Evolutionary conservation across 2,329 filamentous ascomycete genomes (phyloP).

Genomic region (Aspergillus transmontanensis): DNA sequence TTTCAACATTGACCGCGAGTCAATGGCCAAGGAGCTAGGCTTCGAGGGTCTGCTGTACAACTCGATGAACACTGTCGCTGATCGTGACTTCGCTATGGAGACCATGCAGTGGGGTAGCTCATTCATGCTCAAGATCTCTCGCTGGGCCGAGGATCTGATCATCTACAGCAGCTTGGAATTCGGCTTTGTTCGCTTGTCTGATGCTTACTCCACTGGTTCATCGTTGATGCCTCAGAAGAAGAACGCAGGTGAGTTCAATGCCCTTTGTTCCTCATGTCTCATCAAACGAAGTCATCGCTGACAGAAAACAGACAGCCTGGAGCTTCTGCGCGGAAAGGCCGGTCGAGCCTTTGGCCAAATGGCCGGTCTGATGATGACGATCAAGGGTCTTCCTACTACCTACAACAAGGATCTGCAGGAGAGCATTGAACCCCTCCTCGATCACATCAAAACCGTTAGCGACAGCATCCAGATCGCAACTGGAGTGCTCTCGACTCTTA

Average conservation of each 20-base stretch:
- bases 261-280: no score
- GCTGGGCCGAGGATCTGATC: slow-evolving; percentile 85
- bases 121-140: slow-evolving; percentile 76
- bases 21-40: slow-evolving; percentile 77
- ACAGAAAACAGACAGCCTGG: slow-evolving; percentile 60
- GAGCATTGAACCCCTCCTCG: slow-evolving; percentile 80
- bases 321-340: slow-evolving; percentile 75
- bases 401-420: slow-evolving; percentile 96
- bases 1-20: slow-evolving; percentile 77
- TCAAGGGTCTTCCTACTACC: slow-evolving; percentile 75
- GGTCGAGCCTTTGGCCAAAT: slow-evolving; percentile 79
- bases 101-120: slow-evolving; percentile 77
- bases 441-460: slow-evolving; percentile 77
- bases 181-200: slow-evolving; percentile 72
- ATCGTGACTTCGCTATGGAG: slow-evolving; percentile 82
- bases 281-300: neutral
- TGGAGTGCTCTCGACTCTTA: slow-evolving; percentile 75
- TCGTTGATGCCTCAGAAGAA: slow-evolving; percentile 84
- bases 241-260: slow-evolving; percentile 53
- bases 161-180: slow-evolving; percentile 78
- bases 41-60: slow-evolving; percentile 77
- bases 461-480: slow-evolving; percentile 83
- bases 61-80: slow-evolving; percentile 73
- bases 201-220: slow-evolving; percentile 78
- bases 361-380: slow-evolving; percentile 75